A percentile compares a stretch with the other conserved stretches of the same genome.
Evolutionary conservation across 2,329 filamentous ascomycete species (phyloP).

Genomic region (Ceratocystis albifundus): DNA sequence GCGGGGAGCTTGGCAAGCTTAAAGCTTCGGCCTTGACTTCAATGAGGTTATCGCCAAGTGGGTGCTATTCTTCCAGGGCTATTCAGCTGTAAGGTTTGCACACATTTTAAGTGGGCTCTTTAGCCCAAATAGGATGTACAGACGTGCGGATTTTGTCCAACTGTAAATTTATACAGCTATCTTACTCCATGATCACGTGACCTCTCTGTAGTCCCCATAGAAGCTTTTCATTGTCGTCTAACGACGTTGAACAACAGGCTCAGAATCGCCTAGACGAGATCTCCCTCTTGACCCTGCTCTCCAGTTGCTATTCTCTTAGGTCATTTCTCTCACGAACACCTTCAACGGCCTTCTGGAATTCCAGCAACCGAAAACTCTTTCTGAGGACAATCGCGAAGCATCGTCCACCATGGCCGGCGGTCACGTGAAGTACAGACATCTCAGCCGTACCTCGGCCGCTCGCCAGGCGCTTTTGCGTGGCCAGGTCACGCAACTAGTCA

Average conservation of each 20-base stretch:
- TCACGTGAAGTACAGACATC: constrained; percentile 74
- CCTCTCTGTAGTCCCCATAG: neutral
- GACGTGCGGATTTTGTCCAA: neutral
- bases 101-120: neutral
- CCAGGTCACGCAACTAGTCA: constrained; percentile 86
- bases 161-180: neutral
- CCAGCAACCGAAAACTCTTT: neutral
- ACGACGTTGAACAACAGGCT: too few relatives aligned
- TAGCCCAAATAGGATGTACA: neutral
- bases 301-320: too few relatives aligned
- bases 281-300: too few relatives aligned
- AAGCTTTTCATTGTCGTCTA: neutral
- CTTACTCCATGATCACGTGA: neutral
- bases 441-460: constrained; percentile 76
- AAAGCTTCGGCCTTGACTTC: neutral
- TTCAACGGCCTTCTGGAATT: neutral
- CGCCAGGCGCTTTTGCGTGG: constrained; percentile 88
- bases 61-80: neutral
- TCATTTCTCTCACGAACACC: too few relatives aligned
- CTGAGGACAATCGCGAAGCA: neutral
- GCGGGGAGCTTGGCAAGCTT: constrained; percentile 4
- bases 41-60: constrained; percentile 1
- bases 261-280: too few relatives aligned
- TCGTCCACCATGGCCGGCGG: constrained; percentile 63
- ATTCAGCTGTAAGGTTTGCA: neutral